These are phyloP conservation scores for Stenogyne calaminthoides DNA, from an alignment of 305 asterid genomes.

Conservation along the genomic window DNA sequence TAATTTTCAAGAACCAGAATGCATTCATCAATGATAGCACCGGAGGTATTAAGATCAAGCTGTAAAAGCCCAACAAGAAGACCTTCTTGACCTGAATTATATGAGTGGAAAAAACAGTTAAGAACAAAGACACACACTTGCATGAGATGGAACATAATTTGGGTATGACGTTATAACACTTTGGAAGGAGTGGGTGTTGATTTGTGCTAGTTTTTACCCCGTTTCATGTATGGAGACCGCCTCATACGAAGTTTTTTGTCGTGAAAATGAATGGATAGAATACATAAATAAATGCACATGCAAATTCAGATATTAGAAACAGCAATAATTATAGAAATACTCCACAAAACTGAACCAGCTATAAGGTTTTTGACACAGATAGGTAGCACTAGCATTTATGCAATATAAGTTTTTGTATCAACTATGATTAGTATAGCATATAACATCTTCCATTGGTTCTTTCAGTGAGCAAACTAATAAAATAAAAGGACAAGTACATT, in stretches of 20 bases:
- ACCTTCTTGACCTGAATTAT: constrained; percentile 68
- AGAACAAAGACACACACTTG: neutral
- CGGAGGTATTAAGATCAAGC: constrained; percentile 63
- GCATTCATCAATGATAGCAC: constrained; percentile 61
- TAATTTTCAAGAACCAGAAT: constrained; percentile 85
- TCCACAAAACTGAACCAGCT: neutral
- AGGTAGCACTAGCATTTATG: neutral
- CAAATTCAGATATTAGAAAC: neutral
- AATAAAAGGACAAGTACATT: neutral
- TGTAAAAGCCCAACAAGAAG: constrained; percentile 67
- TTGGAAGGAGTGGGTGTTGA: too few relatives aligned
- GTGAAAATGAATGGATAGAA: neutral
- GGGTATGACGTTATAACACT: too few relatives aligned
- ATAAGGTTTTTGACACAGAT: neutral
- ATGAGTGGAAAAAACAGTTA: neutral
- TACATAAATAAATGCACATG: neutral
- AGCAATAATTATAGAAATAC: neutral
- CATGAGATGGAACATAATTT: too few relatives aligned
- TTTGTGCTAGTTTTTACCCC: too few relatives aligned
- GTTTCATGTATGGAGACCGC: too few relatives aligned
- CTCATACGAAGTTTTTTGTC: too few relatives aligned
- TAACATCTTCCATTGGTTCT: neutral
- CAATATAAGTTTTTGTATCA: neutral
- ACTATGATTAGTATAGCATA: neutral
- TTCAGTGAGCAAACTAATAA: neutral